A percentile compares a stretch with the other conserved stretches of the same genome.
phyloP scores from a whole-genome alignment of 108 stramenopile species.

The Fragilaria crotonensis region DNA sequence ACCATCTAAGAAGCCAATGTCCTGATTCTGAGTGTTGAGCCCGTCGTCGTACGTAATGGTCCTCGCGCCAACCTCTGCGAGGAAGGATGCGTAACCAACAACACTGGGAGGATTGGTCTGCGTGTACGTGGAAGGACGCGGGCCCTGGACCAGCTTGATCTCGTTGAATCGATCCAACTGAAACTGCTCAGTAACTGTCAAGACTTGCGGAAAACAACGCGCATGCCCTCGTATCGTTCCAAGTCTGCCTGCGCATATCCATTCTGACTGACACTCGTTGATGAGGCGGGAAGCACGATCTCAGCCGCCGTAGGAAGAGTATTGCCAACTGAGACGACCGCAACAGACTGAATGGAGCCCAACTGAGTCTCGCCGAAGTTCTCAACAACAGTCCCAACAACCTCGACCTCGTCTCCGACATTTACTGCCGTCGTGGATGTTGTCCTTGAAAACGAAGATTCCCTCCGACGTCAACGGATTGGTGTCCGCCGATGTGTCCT shows the following conservation, averaged over 20 bases:
- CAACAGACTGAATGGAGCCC: constrained; percentile 1
- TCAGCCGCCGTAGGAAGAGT: constrained; percentile 10
- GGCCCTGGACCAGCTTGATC: constrained; percentile 11
- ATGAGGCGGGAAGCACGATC: constrained; percentile 8
- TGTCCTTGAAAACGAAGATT: constrained; percentile 25
- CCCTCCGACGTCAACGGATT: constrained; percentile 33
- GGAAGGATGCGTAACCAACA: constrained; percentile 8
- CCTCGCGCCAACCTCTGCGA: constrained; percentile 12
- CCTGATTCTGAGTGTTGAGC: background rate
- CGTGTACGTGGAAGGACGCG: constrained; percentile 22
- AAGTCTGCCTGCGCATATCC: constrained; percentile 11
- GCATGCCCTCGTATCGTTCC: constrained; percentile 27
- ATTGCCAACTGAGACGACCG: constrained; percentile 6
- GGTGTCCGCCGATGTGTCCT: constrained; percentile 19
- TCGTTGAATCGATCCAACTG: constrained; percentile 26
- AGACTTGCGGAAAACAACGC: constrained; percentile 10
- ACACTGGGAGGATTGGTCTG: constrained; percentile 18
- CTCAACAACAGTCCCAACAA: constrained; percentile 21
- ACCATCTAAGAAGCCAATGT: constrained; percentile 13
- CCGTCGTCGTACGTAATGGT: constrained; percentile 35
- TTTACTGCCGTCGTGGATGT: background rate
- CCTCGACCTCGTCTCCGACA: constrained; percentile 24
- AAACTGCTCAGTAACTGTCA: constrained; percentile 24
- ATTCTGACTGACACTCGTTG: background rate
- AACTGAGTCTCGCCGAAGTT: constrained; percentile 25